A percentile compares a stretch with the other conserved stretches of the same genome.
These are phyloP conservation scores for Apostasia shenzhenica DNA, from an alignment of 106 monocot genomes.

Conservation along the genomic window DNA sequence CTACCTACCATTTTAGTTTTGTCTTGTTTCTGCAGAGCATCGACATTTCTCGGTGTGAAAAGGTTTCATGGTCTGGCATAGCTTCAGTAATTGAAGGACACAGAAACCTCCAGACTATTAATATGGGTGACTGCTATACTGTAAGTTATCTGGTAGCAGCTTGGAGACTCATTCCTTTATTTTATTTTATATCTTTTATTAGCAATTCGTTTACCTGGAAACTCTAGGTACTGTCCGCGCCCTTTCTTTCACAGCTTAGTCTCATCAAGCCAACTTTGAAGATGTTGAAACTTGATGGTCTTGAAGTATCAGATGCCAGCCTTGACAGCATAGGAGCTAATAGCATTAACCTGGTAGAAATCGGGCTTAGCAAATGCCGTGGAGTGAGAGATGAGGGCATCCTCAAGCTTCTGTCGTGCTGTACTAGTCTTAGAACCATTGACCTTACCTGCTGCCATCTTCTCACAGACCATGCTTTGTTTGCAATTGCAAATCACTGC, in stretches of 20 bases:
- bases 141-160: slow-evolving; percentile 25
- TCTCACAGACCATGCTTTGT: slow-evolving; percentile 49
- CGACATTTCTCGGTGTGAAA: slow-evolving; percentile 64
- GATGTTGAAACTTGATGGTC: slow-evolving; percentile 51
- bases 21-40: slow-evolving; percentile 35
- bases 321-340: slow-evolving; percentile 39
- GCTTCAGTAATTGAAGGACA: slow-evolving; percentile 57
- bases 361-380: slow-evolving; percentile 73
- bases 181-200: background rate
- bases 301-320: slow-evolving; percentile 38
- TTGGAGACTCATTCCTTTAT: background rate
- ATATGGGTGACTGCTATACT: slow-evolving; percentile 49
- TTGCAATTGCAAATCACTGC: slow-evolving; percentile 41
- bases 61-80: slow-evolving; percentile 56
- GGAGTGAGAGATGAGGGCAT: slow-evolving; percentile 73
- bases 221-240: slow-evolving; percentile 38
- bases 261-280: slow-evolving; percentile 26
- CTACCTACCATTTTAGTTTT: background rate
- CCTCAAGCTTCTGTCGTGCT: slow-evolving; percentile 33
- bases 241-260: slow-evolving; percentile 52
- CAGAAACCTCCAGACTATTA: slow-evolving; percentile 43
- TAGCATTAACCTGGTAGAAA: slow-evolving; percentile 64
- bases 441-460: slow-evolving; percentile 81
- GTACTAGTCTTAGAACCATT: slow-evolving; percentile 35
- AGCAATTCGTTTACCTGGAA: background rate